Conservation (phyloP, 768 basidiomycete species). For the Mycena kentingensis region DNA sequence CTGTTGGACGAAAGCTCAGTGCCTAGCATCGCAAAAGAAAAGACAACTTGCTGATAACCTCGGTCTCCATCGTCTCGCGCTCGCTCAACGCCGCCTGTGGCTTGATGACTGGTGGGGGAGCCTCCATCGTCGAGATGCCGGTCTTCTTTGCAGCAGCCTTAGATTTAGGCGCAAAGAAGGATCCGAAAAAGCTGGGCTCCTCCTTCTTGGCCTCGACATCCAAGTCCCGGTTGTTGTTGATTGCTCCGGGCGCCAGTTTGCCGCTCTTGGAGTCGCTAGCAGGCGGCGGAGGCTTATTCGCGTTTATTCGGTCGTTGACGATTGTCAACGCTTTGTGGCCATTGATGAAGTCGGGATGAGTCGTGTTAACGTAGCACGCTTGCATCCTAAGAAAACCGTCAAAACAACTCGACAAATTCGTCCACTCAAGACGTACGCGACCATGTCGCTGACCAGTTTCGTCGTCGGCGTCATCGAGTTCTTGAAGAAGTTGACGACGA, state of each 20-base stretch:
- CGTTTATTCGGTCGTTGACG: slow-evolving; percentile 79
- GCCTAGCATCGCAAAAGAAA: neutral
- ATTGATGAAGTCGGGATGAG: slow-evolving; percentile 96
- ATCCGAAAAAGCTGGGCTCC: slow-evolving; percentile 90
- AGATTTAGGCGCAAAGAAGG: slow-evolving; percentile 80
- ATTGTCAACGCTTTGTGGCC: slow-evolving; percentile 96
- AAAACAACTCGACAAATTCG: slow-evolving; percentile 1
- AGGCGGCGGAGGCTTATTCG: slow-evolving; percentile 68
- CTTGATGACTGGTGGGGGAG: slow-evolving; percentile 85
- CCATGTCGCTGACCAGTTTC: slow-evolving; percentile 92
- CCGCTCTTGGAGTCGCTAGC: slow-evolving; percentile 70
- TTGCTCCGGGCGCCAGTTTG: slow-evolving; percentile 57
- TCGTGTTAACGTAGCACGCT: slow-evolving; percentile 98
- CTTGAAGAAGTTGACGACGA: slow-evolving; percentile 98
- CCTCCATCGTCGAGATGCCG: slow-evolving; percentile 49
- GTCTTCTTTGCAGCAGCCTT: slow-evolving; percentile 66
- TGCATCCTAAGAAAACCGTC: slow-evolving; percentile 69
- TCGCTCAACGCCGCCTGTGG: slow-evolving; percentile 92
- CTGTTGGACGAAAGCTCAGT: slow-evolving; percentile 47
- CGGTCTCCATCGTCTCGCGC: slow-evolving; percentile 96
- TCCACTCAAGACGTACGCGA: slow-evolving; percentile 59
- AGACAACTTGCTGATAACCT: slow-evolving; percentile 88
- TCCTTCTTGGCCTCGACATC: slow-evolving; percentile 90
- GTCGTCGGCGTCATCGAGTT: slow-evolving; percentile 90
- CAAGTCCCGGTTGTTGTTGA: slow-evolving; percentile 94